These are phyloP conservation scores for Dictyostelium intermedium DNA, from an alignment of 78 protist species.

Conservation along the genomic window DNA sequence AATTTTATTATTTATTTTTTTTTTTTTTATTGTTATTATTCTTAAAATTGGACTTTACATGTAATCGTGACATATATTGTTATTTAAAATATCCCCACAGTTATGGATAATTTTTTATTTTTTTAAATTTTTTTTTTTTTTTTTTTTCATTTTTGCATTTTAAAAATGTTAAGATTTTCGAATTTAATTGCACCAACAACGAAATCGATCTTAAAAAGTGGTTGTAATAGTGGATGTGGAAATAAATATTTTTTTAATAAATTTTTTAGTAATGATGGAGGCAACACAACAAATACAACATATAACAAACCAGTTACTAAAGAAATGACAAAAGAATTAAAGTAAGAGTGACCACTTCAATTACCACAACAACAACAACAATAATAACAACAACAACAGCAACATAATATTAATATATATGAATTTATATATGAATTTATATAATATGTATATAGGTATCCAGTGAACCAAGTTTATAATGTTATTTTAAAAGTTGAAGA, in stretches of 20 bases:
- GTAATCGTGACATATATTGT: too few species aligned
- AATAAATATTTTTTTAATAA: not conserved
- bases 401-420: not conserved
- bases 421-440: too few species aligned
- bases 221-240: not conserved
- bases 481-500: conserved; percentile 35
- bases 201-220: not conserved
- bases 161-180: not conserved
- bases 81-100: too few species aligned
- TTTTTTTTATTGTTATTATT: too few species aligned
- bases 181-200: not conserved
- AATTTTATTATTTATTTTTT: too few species aligned
- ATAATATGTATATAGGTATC: not conserved
- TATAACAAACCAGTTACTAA: not conserved
- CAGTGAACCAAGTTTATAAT: conserved; percentile 43
- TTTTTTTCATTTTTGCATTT: not conserved
- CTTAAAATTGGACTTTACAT: too few species aligned
- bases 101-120: too few species aligned
- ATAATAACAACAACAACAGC: not conserved
- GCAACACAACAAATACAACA: not conserved
- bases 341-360: not conserved
- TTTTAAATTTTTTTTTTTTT: too few species aligned
- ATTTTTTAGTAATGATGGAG: not conserved
- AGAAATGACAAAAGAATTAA: not conserved
- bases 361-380: not conserved